These are phyloP conservation scores for Calonectria hongkongensis DNA, from an alignment of 2,329 filamentous ascomycete genomes.

Conservation along the genomic window DNA sequence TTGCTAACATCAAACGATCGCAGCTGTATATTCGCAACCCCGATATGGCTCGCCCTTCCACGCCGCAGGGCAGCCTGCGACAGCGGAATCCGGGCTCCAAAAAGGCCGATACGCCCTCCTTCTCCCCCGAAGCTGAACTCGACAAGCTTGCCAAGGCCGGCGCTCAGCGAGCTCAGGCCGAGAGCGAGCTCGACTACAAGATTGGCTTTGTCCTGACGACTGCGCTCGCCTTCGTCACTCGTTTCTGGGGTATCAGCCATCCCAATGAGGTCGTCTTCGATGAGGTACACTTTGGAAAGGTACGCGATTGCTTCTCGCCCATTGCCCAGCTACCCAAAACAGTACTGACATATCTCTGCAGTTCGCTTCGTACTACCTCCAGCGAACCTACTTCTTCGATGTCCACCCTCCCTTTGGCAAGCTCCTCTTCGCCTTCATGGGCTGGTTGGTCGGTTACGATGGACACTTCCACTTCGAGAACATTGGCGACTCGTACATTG, in stretches of 20 bases:
- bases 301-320: conserved; percentile 64
- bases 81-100: conserved; percentile 74
- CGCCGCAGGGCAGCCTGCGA: conserved; percentile 75
- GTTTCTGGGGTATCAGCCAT: conserved; percentile 97
- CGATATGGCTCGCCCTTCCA: conserved; percentile 69
- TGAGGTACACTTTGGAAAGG: conserved; percentile 99
- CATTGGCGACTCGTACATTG: conserved; percentile 98
- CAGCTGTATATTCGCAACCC: conserved; percentile 41
- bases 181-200: conserved; percentile 89
- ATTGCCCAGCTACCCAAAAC: conserved; percentile 10
- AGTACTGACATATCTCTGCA: conserved; percentile 57
- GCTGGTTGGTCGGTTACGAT: conserved; percentile 98
- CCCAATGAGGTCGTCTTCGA: conserved; percentile 98
- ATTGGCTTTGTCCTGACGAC: conserved; percentile 86
- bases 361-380: conserved; percentile 89
- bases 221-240: conserved; percentile 87
- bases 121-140: conserved; percentile 67
- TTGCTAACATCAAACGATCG: conserved; percentile 44
- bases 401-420: conserved; percentile 99
- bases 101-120: conserved; percentile 64
- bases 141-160: conserved; percentile 68
- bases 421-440: conserved; percentile 96
- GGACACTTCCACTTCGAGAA: conserved; percentile 99
- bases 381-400: conserved; percentile 99
- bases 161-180: conserved; percentile 59